Conservation (phyloP, 208 protist species). For the Wallacemonas sp. region DNA sequence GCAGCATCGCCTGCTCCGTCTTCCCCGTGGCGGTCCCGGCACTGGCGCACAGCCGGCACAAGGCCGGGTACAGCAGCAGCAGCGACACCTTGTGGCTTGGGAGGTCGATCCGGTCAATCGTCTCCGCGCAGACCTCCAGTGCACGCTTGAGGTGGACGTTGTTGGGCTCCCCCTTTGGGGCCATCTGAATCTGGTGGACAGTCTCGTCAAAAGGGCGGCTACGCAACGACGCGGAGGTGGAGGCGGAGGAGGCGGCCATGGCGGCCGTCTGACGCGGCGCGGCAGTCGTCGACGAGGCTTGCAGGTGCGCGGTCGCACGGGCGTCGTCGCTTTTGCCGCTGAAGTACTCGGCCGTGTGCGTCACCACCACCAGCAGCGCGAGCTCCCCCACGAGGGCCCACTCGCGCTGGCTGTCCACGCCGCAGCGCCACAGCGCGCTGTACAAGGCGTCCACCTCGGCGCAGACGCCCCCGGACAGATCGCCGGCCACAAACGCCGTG, state of each 20-base stretch:
- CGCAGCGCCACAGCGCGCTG: slow-evolving; percentile 23
- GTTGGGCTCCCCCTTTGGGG: slow-evolving; percentile 36
- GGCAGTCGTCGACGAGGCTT: no score
- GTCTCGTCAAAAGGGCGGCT: slow-evolving; percentile 43
- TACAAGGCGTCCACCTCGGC: slow-evolving; percentile 39
- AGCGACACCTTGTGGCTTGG: slow-evolving; percentile 56
- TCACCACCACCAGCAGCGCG: neutral
- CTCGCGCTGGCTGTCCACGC: slow-evolving; percentile 40
- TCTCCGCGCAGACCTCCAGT: slow-evolving; percentile 49
- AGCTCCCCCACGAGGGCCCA: slow-evolving; percentile 19
- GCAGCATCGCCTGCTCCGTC: slow-evolving; percentile 24
- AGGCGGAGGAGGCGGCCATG: no score
- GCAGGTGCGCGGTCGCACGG: slow-evolving; percentile 12
- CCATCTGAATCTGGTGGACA: slow-evolving; percentile 29
- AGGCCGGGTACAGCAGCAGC: slow-evolving; percentile 48
- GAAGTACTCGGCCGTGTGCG: slow-evolving; percentile 2
- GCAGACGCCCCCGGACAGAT: slow-evolving; percentile 31
- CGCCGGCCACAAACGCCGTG: slow-evolving; percentile 32
- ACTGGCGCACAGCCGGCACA: slow-evolving; percentile 54
- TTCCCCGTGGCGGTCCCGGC: slow-evolving; percentile 29
- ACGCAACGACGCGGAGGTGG: no score
- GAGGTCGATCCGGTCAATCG: slow-evolving; percentile 37
- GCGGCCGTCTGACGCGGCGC: no score
- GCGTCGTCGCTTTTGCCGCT: neutral
- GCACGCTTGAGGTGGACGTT: slow-evolving; percentile 59